Percentiles rank a stretch among this genome's conserved stretches.
phyloP scores from a whole-genome alignment of 257 asterid genomes.

The Solanum rostratum region DNA sequence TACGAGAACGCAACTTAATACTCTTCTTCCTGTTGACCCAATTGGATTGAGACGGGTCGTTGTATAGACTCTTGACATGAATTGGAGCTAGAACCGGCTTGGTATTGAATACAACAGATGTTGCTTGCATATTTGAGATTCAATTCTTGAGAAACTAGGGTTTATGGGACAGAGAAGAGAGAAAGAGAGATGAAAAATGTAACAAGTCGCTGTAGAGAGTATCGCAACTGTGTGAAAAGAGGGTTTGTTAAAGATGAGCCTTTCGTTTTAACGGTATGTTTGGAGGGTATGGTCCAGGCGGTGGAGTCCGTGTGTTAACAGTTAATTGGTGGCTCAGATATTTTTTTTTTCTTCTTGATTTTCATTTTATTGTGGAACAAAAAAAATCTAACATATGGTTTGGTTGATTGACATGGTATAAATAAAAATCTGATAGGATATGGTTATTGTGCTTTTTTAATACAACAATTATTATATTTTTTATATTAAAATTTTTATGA shows the following conservation, averaged over 20 bases:
- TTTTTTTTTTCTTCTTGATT: conserved; percentile 7
- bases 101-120: conserved; percentile 38
- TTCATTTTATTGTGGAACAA: neutral
- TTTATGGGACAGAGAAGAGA: neutral
- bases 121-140: conserved; percentile 49
- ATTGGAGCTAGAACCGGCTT: conserved; percentile 49
- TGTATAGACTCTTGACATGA: conserved; percentile 19
- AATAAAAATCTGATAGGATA: neutral
- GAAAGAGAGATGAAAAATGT: neutral
- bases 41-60: conserved; percentile 11
- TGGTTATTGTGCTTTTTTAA: neutral
- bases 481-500: too few species aligned
- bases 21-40: conserved; percentile 29
- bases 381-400: neutral
- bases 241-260: neutral
- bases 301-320: conserved; percentile 23
- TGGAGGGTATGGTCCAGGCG: neutral
- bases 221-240: neutral
- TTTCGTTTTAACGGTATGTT: neutral
- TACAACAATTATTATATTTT: neutral
- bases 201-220: neutral
- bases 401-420: neutral
- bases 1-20: conserved; percentile 21
- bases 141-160: conserved; percentile 10
- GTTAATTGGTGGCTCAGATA: conserved; percentile 45